These are phyloP conservation scores for Prunella vulgaris DNA, from an alignment of 257 asterid genomes.

Conservation along the genomic window DNA sequence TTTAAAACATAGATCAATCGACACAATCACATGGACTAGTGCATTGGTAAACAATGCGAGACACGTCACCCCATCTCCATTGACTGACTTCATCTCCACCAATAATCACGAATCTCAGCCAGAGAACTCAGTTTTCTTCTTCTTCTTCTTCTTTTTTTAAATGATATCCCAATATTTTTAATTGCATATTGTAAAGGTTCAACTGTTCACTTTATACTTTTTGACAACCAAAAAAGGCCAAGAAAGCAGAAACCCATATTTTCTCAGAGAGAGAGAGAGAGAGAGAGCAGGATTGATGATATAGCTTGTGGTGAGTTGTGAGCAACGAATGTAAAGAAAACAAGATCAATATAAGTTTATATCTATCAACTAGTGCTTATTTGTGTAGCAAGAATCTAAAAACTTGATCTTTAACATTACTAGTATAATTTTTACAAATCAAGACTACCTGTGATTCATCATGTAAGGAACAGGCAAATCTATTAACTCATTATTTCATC, in stretches of 20 bases:
- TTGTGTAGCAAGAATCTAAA: background rate
- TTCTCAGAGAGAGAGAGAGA: no score
- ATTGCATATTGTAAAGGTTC: no score
- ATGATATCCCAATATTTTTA: no score
- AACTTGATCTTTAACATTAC: background rate
- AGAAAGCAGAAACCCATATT: background rate
- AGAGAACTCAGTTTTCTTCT: no score
- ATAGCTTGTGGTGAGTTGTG: background rate
- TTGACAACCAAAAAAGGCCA: background rate
- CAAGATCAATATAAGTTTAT: background rate
- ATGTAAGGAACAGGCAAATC: background rate
- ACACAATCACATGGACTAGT: constrained; percentile 17
- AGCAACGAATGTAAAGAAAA: background rate
- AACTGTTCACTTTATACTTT: background rate
- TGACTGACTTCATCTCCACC: constrained; percentile 11
- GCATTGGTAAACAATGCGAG: constrained; percentile 11
- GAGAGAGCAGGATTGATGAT: no score
- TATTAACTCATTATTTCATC: background rate
- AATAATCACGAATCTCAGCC: constrained; percentile 32
- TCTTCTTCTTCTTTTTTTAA: no score
- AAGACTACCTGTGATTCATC: background rate
- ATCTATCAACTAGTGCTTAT: background rate
- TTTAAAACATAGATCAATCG: no score
- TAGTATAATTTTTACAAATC: background rate
- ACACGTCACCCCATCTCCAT: constrained; percentile 39